Evolutionary conservation across 306 rosid species (phyloP), one percentile per base, ranked within the genome.

Genomic region (Malus sieversii): DNA sequence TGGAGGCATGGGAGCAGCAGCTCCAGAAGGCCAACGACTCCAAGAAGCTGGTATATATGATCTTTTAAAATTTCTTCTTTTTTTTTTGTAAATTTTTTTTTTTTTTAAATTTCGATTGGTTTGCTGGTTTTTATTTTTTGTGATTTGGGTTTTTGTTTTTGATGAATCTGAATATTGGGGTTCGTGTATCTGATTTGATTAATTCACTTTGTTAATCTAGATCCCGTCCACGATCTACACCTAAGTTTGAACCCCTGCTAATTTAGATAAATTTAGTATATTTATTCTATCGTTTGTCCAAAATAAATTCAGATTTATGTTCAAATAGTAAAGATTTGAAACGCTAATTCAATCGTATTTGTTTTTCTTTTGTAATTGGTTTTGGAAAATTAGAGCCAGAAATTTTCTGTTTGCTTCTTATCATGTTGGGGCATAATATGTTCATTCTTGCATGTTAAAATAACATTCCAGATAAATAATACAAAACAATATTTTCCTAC

Each of bases 11-110:
- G 97, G 84, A 68, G 48, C 83, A 85, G 30, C 84, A 79, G 4
- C 96, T 92, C 53, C 83, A 83, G 51, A 85, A 75, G 76, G 97
- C 82, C 66, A 92, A 90, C 53, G 89, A 86, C 19, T 77, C 87
- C 73, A 90, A 90, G 58, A 90, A 85, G 61, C 88, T 92, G 83
- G 90, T 90, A 81, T 38, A 38, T 38, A 7, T 22, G 45, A 42
- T 73, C 9, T 51, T 11, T 33, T 42, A 4, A 29, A 60, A 30
- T 30, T 18, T 8, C 23, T 35, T 2, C 2, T 4, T 5, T 33
- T 33, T 23, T 45, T 27, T 32, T 1, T 55, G 10, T 6, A 60
- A 11, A 2, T 44, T 14, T n/a, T 60, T 23, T 25, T 2, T 19
- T 67, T 75, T 53, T 63, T 73, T 30, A 38, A 0, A 27, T 20